Evolutionary conservation across 345 rosid genomes (phyloP).

Genomic region (Clarkia xantiana): DNA sequence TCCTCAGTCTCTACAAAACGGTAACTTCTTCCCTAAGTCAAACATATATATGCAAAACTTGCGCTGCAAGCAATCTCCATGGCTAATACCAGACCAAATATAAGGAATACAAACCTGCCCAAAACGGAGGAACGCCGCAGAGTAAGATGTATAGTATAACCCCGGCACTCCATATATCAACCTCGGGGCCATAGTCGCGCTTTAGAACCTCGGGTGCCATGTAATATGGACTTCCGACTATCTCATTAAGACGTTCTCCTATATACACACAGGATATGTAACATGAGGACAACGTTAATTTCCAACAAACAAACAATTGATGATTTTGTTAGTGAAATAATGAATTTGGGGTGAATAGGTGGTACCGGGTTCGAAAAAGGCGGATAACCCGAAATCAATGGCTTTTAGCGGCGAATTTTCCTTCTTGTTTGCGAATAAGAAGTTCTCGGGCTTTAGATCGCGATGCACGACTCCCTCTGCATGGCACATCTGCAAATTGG

Average conservation of each 20-base stretch:
- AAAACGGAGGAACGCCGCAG: slow-evolving; percentile 82
- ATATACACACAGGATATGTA: slow-evolving; percentile 5
- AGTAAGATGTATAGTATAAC: slow-evolving; percentile 75
- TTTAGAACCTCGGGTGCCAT: slow-evolving; percentile 89
- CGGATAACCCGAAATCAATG: slow-evolving; percentile 78
- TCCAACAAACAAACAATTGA: too few species aligned
- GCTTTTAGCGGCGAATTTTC: slow-evolving; percentile 59
- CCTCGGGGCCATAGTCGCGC: slow-evolving; percentile 72
- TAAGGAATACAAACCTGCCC: slow-evolving; percentile 51
- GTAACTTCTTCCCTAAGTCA: slow-evolving; percentile 1
- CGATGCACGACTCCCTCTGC: slow-evolving; percentile 74
- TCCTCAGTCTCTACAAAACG: slow-evolving; percentile 69
- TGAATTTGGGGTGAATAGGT: too few species aligned
- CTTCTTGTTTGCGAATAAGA: slow-evolving; percentile 73
- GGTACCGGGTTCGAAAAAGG: slow-evolving; percentile 60
- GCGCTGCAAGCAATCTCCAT: neutral
- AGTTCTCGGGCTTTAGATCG: slow-evolving; percentile 85
- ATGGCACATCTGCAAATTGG: slow-evolving; percentile 49
- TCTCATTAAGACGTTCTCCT: slow-evolving; percentile 73
- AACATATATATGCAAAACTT: neutral
- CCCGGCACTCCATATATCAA: slow-evolving; percentile 92
- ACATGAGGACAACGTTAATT: too few species aligned
- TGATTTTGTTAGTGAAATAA: too few species aligned
- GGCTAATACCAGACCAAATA: neutral
- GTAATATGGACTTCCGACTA: slow-evolving; percentile 91